phyloP scores from a whole-genome alignment of 225 moss, liverwort and hornwort species.

The Pseudisothecium myosuroides region DNA sequence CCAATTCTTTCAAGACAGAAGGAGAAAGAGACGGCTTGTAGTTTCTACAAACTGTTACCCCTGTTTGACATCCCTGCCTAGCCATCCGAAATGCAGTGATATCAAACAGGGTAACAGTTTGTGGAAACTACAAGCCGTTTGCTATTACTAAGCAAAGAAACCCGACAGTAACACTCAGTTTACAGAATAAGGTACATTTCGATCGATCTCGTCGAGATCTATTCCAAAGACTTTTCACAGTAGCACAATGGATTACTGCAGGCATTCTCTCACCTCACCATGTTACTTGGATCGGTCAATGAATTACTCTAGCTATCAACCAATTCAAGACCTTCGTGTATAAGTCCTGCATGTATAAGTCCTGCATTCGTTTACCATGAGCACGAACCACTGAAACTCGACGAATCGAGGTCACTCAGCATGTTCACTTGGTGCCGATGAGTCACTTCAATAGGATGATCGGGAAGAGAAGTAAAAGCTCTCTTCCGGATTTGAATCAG shows the following conservation, averaged over 20 bases:
- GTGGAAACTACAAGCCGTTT: background rate
- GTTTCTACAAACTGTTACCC: no score
- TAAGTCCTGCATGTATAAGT: background rate
- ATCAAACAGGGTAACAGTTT: no score
- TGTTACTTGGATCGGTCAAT: background rate
- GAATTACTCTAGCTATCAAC: background rate
- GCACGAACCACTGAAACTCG: background rate
- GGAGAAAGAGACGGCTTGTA: no score
- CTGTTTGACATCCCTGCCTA: no score
- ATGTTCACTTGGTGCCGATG: background rate
- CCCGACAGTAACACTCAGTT: background rate
- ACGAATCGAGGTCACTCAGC: background rate
- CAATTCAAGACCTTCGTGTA: background rate
- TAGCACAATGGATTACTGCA: background rate
- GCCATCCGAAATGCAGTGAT: no score
- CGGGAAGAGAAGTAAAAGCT: no score
- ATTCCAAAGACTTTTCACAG: background rate
- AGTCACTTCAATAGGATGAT: background rate
- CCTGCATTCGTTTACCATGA: background rate
- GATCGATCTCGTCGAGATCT: background rate
- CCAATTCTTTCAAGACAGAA: no score
- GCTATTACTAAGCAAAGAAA: background rate
- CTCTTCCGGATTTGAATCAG: background rate
- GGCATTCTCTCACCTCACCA: background rate
- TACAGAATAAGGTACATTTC: background rate